phyloP scores from a whole-genome alignment of 805 yeast genomes.

The Schwanniomyces sp. region DNA sequence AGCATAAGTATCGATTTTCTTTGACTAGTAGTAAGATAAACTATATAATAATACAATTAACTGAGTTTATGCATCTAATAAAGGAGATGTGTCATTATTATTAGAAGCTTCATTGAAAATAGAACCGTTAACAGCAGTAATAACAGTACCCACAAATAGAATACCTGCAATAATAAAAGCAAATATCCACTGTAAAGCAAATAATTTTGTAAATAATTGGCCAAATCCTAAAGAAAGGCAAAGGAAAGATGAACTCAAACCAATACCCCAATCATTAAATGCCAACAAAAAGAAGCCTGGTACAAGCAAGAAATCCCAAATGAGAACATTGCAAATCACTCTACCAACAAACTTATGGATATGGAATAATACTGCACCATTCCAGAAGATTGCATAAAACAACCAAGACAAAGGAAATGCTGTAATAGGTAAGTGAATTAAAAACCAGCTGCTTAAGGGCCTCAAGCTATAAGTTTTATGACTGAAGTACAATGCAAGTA shows the following conservation, averaged over 20 bases:
- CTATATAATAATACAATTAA: neutral
- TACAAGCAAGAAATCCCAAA: constrained; percentile 75
- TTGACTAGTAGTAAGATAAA: neutral
- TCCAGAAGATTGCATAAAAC: constrained; percentile 75
- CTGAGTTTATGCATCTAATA: constrained; percentile 18
- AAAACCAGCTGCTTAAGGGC: constrained; percentile 51
- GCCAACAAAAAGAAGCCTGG: constrained; percentile 58
- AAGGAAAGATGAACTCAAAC: constrained; percentile 57
- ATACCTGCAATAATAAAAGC: constrained; percentile 66
- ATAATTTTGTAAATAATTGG: constrained; percentile 63
- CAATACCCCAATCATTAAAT: constrained; percentile 70
- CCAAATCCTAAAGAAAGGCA: constrained; percentile 67
- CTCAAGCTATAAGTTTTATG: constrained; percentile 60
- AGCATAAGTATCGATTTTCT: too few species aligned
- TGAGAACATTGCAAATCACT: constrained; percentile 65
- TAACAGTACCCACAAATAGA: constrained; percentile 50
- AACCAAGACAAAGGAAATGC: constrained; percentile 79
- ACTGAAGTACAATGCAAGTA: constrained; percentile 52
- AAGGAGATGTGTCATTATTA: constrained; percentile 37
- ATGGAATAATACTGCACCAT: constrained; percentile 75
- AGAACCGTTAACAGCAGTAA: constrained; percentile 43
- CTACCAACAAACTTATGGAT: constrained; percentile 61
- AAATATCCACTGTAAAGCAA: constrained; percentile 86
- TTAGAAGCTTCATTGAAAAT: neutral
- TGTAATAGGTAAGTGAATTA: constrained; percentile 63